Base-by-base conservation (phyloP, 108 stramenopile genomes). In the Fragilaria crotonensis region DNA sequence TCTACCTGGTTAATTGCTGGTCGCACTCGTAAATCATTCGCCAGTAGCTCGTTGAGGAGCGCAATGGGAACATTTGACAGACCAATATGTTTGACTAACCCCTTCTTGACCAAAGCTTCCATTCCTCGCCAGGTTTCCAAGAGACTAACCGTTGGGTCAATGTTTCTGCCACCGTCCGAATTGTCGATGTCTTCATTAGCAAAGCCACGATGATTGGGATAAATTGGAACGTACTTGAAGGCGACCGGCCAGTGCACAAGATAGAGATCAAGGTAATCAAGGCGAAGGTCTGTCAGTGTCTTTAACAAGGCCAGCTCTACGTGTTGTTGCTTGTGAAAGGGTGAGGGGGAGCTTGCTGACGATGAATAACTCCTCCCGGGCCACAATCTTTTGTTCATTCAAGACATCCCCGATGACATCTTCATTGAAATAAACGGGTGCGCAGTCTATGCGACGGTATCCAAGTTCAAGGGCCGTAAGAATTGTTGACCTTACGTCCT, bases 221-320 rank as follows among this genome's bases (percentile, higher is more conserved):
- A 67, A 62, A 89, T 78, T 33, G 76, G 68, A 25, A 95, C 94
- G 54, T 64, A 86, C n/a, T 81, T 66, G 46, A 89, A 84, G 7
- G 93, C 78, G 36, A 76, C 69, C 59, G 91, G 94, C 85, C 90
- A 95, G 66, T 95, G 94, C 46, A 95, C 82, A 11, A 95, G 58
- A 63, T 81, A 93, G 41, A 93, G 57, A 66, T 95, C 94, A 59
- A 95, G 66, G 65, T 95, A 95, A 49, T 90, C 91, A 44, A 93
- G 45, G 0, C 84, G 60, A 45, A 95, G 60, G 60, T 93, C 90
- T 23, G 58, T 47, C 26, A 95, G 65, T 18, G 89, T 86, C 60
- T 86, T 86, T 49, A 71, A 67, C 58, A 83, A 55, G 18, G 80
- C 89, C n/a, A 73, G 50, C 52, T 78, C 71, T 32, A 93, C 87